A percentile compares a stretch with the other conserved stretches of the same genome.
Evolutionary conservation across 1,284 basidiomycete species (phyloP).

Genomic region (Austropuccinia psidii): DNA sequence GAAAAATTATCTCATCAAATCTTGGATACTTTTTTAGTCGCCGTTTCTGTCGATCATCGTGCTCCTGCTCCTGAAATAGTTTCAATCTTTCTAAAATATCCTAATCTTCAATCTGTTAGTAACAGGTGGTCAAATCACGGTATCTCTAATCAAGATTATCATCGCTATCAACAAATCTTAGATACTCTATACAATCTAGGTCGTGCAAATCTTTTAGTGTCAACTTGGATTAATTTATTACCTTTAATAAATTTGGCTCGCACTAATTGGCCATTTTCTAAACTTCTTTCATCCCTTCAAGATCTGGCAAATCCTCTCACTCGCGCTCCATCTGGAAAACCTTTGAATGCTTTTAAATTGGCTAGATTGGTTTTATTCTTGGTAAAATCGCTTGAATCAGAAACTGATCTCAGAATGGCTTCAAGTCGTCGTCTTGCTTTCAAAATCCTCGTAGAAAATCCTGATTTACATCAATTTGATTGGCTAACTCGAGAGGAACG

Average conservation of each 20-base stretch:
- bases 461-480: constrained; percentile 9
- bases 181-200: constrained; percentile 6
- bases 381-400: not conserved
- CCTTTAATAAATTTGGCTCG: constrained; percentile 2
- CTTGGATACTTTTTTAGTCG: not conserved
- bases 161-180: not conserved
- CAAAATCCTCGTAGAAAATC: constrained; percentile 16
- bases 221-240: constrained; percentile 12
- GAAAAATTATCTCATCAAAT: constrained; percentile 10
- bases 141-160: constrained; percentile 1
- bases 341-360: constrained; percentile 11
- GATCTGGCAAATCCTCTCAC: constrained; percentile 28
- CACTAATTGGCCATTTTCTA: constrained; percentile 8
- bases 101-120: not conserved
- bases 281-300: not conserved
- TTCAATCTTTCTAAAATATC: constrained; percentile 2
- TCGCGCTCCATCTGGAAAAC: constrained; percentile 11
- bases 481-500: constrained; percentile 11
- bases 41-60: constrained; percentile 4
- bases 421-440: constrained; percentile 19
- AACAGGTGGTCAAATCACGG: not conserved
- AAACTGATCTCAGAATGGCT: constrained; percentile 10
- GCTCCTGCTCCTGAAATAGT: constrained; percentile 10
- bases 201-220: constrained; percentile 8
- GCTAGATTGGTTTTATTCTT: constrained; percentile 5